These are phyloP conservation scores for Cyclanthera cordifolia DNA, from an alignment of 306 rosid species.

Conservation along the genomic window DNA sequence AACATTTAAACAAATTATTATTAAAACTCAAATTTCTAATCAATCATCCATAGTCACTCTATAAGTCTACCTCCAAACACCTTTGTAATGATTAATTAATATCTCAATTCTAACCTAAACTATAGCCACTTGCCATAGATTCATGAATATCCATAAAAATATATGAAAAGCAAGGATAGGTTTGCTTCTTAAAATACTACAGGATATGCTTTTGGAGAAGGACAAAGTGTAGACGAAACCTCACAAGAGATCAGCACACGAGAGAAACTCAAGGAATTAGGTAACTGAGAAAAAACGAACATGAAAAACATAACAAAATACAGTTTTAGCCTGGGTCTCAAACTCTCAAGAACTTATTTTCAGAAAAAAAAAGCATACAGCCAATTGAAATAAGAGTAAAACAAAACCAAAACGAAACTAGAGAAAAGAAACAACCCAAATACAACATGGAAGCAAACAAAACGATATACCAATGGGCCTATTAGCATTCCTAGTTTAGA, in stretches of 20 bases:
- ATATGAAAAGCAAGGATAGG: neutral
- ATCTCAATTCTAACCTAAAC: too few relatives aligned
- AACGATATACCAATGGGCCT: neutral
- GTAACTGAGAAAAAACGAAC: neutral
- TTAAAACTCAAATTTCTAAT: too few relatives aligned
- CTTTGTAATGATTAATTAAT: too few relatives aligned
- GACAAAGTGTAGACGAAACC: slow-evolving; percentile 1
- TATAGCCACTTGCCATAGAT: neutral
- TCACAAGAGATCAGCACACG: neutral
- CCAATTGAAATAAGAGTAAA: too few relatives aligned
- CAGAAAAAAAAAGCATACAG: too few relatives aligned
- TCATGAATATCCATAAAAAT: neutral
- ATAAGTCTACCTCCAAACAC: too few relatives aligned
- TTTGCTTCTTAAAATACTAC: neutral
- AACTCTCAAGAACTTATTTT: too few relatives aligned
- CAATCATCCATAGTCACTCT: too few relatives aligned
- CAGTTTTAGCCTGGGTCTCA: neutral
- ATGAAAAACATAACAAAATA: neutral
- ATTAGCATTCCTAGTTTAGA: neutral
- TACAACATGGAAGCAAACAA: too few relatives aligned
- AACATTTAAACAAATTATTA: too few relatives aligned
- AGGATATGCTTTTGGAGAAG: neutral
- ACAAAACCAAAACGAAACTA: too few relatives aligned
- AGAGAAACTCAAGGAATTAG: neutral
- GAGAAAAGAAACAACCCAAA: too few relatives aligned